These are phyloP conservation scores for Epithele typhae DNA, from an alignment of 768 basidiomycete species.

Conservation along the genomic window DNA sequence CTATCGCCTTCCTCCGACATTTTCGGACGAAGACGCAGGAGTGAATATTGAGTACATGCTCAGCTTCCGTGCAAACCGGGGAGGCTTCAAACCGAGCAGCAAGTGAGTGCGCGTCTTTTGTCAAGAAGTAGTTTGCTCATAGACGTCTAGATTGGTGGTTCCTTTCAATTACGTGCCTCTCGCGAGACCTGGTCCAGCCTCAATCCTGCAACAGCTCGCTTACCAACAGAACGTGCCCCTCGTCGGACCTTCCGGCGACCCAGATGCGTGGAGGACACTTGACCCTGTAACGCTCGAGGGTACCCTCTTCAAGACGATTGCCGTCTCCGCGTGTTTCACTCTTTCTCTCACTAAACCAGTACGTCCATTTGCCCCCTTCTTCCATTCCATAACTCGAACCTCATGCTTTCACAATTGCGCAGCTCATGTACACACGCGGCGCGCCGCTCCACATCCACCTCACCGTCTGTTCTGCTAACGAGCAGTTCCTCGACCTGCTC, in stretches of 20 bases:
- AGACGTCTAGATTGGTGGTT: constrained; percentile 12
- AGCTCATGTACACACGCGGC: constrained; percentile 22
- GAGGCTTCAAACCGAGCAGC: constrained; percentile 12
- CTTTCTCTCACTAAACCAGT: too few relatives aligned
- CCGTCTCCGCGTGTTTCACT: constrained; percentile 10
- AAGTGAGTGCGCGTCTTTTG: constrained; percentile 5
- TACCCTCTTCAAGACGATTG: constrained; percentile 15
- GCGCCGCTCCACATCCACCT: constrained; percentile 15
- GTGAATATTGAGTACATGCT: constrained; percentile 17
- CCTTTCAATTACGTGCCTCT: constrained; percentile 18
- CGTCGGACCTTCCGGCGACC: constrained; percentile 20
- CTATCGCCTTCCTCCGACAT: constrained; percentile 19
- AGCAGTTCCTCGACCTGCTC: constrained; percentile 18
- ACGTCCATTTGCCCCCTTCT: too few relatives aligned
- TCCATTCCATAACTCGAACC: too few relatives aligned
- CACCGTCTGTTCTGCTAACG: constrained; percentile 10
- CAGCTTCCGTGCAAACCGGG: constrained; percentile 11
- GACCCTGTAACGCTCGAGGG: constrained; percentile 12
- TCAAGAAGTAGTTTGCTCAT: not conserved
- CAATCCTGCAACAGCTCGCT: constrained; percentile 19
- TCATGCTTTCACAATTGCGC: too few relatives aligned
- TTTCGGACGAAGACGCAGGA: constrained; percentile 7
- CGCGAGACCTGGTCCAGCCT: constrained; percentile 17
- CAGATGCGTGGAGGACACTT: constrained; percentile 22
- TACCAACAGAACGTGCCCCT: constrained; percentile 19